Conservation (phyloP, 768 basidiomycete genomes). For the Lyophyllum shimeji region DNA sequence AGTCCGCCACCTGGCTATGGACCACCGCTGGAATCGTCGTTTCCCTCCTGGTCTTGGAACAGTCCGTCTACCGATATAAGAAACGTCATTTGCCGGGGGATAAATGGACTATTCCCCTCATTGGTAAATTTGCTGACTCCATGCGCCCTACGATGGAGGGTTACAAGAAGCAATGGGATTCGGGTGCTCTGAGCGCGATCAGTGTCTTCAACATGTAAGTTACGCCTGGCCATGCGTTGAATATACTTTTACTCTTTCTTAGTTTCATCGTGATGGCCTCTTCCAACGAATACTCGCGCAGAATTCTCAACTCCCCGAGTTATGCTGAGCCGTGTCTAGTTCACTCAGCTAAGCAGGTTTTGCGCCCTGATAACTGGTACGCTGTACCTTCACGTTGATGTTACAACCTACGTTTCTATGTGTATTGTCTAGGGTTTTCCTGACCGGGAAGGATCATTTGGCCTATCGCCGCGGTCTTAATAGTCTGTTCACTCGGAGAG, state of each 20-base stretch:
- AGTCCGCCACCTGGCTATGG: constrained; percentile 55
- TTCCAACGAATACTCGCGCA: constrained; percentile 88
- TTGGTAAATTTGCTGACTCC: constrained; percentile 94
- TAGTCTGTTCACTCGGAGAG: constrained; percentile 90
- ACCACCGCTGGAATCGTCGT: constrained; percentile 69
- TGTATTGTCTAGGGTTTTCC: constrained; percentile 76
- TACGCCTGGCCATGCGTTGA: not conserved
- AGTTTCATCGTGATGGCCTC: constrained; percentile 99
- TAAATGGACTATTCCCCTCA: constrained; percentile 94
- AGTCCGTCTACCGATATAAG: constrained; percentile 85
- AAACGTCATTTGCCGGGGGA: constrained; percentile 87
- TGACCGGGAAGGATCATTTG: constrained; percentile 90
- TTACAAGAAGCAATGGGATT: constrained; percentile 92
- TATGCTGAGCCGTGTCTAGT: constrained; percentile 96
- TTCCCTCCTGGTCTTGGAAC: constrained; percentile 82
- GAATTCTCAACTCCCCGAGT: constrained; percentile 92
- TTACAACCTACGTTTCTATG: not conserved
- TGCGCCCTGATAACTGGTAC: constrained; percentile 86
- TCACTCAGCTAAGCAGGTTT: constrained; percentile 83
- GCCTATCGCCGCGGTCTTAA: constrained; percentile 93
- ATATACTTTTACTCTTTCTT: constrained; percentile 6
- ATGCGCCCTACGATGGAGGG: constrained; percentile 88
- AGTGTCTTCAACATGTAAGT: constrained; percentile 98
- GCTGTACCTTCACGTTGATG: constrained; percentile 10
- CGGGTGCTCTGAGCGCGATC: constrained; percentile 82